A percentile compares a stretch with the other conserved stretches of the same genome.
Evolutionary conservation across 345 rosid species (phyloP).

Genomic region (Gossypium raimondii): DNA sequence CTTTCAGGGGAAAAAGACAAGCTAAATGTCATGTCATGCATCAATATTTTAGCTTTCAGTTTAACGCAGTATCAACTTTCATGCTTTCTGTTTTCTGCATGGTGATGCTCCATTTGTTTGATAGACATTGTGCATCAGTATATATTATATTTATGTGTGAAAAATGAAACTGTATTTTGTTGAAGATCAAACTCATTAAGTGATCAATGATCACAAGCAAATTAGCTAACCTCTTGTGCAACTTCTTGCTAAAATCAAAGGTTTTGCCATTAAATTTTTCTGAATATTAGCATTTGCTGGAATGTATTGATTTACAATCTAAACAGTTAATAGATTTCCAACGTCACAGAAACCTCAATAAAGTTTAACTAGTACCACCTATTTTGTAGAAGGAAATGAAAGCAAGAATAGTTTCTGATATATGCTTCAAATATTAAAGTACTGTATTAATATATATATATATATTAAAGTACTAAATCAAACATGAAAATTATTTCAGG

Average conservation of each 20-base stretch:
- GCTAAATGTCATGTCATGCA: neutral
- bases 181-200: neutral
- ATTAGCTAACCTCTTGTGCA: neutral
- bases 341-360: neutral
- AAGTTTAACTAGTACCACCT: neutral
- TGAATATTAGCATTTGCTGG: neutral
- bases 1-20: neutral
- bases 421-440: neutral
- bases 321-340: neutral
- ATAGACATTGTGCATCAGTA: neutral
- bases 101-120: neutral
- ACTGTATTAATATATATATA: neutral
- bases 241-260: neutral
- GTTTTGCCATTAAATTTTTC: neutral
- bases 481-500: neutral
- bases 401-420: constrained; percentile 3
- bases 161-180: neutral
- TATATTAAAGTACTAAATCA: neutral
- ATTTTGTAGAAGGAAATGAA: neutral
- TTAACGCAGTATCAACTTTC: neutral
- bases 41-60: neutral
- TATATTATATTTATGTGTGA: neutral
- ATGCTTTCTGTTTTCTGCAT: neutral
- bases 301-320: neutral
- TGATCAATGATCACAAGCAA: neutral